These are phyloP conservation scores for Dianthus caryophyllus DNA, from an alignment of 148 eudicot genomes.

Conservation along the genomic window DNA sequence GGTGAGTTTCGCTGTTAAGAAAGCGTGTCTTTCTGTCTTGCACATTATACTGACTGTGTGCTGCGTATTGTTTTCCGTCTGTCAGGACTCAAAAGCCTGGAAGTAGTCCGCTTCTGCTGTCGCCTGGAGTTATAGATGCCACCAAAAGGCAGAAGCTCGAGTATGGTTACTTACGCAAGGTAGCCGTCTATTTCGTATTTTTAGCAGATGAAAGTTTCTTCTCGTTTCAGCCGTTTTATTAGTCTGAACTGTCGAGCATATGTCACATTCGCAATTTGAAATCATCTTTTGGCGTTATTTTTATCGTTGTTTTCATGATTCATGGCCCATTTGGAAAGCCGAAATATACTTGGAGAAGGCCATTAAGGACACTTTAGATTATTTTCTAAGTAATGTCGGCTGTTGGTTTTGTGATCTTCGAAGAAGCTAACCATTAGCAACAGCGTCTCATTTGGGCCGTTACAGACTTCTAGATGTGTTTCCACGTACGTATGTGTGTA, in stretches of 20 bases:
- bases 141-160: slow-evolving; percentile 86
- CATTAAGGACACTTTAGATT: not conserved
- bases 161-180: slow-evolving; percentile 64
- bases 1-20: slow-evolving; percentile 22
- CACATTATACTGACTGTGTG: slow-evolving; percentile 6
- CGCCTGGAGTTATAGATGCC: slow-evolving; percentile 34
- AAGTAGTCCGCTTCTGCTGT: slow-evolving; percentile 29
- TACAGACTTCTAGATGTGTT: not conserved
- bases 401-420: not conserved
- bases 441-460: not conserved
- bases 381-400: not conserved
- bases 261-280: not conserved
- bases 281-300: not conserved
- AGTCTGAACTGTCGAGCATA: not conserved
- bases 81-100: slow-evolving; percentile 43
- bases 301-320: not conserved
- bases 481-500: not conserved
- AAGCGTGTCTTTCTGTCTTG: not conserved
- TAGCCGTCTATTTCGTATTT: slow-evolving; percentile 16
- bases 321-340: not conserved
- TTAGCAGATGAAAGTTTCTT: not conserved
- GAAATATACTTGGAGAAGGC: not conserved
- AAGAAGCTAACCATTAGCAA: not conserved
- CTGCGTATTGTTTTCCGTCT: slow-evolving; percentile 5
- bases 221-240: not conserved